phyloP scores from a whole-genome alignment of 2,329 filamentous ascomycete species.

The Claviceps sorghi region DNA sequence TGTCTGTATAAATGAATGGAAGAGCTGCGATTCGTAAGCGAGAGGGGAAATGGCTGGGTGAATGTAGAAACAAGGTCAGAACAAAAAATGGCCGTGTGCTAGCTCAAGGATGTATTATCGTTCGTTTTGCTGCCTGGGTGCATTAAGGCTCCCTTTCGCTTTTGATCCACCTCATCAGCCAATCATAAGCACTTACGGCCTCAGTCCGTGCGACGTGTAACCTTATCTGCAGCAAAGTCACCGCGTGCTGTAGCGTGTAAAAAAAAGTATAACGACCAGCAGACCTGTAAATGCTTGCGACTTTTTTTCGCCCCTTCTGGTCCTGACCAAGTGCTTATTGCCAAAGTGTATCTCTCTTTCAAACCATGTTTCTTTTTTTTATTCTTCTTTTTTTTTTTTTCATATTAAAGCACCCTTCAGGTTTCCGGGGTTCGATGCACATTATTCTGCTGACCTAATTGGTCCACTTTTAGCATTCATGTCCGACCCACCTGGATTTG shows the following conservation, averaged over 20 bases:
- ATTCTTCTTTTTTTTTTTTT: too few relatives aligned
- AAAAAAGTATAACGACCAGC: background rate
- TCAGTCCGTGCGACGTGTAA: background rate
- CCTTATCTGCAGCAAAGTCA: background rate
- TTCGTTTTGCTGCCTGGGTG: background rate
- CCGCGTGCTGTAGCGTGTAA: background rate
- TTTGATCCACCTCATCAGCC: background rate
- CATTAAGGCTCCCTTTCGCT: background rate
- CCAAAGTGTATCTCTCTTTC: background rate
- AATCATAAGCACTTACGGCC: background rate
- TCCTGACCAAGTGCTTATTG: background rate
- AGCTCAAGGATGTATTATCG: background rate
- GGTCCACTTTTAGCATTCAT: background rate
- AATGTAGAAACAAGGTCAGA: background rate
- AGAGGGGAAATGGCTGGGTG: background rate
- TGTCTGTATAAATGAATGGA: background rate
- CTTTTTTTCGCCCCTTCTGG: background rate
- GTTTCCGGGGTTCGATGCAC: background rate
- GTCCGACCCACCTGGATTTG: constrained; percentile 12
- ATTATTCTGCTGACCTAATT: constrained; percentile 17
- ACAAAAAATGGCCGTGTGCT: background rate
- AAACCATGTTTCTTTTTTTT: background rate
- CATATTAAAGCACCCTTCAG: background rate
- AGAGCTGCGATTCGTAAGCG: background rate
- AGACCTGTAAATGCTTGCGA: background rate